phyloP scores from a whole-genome alignment of 768 basidiomycete genomes.

The Suillus decipiens region DNA sequence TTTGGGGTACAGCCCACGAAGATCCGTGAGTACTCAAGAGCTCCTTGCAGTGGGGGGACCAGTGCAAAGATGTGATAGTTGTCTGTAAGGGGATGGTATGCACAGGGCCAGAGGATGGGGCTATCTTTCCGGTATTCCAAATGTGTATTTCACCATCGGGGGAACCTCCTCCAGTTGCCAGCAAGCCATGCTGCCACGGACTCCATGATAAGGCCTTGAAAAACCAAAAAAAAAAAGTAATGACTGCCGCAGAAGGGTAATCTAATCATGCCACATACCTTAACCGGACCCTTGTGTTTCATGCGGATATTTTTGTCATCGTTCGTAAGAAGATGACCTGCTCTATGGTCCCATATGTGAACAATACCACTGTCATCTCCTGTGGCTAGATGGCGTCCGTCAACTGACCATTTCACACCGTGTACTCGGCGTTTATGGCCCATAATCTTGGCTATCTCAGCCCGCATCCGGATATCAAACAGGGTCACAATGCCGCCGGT shows the following conservation, averaged over 20 bases:
- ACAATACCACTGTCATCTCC: constrained; percentile 43
- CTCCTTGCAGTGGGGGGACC: constrained; percentile 82
- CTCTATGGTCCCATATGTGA: constrained; percentile 46
- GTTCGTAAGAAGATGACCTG: constrained; percentile 32
- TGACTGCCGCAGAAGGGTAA: neutral
- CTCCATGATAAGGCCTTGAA: constrained; percentile 71
- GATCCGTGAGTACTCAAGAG: constrained; percentile 77
- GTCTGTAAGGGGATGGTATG: constrained; percentile 46
- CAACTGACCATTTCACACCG: constrained; percentile 42
- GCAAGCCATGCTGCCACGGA: constrained; percentile 67
- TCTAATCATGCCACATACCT: constrained; percentile 29
- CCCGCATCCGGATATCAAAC: constrained; percentile 37
- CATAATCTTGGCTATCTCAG: constrained; percentile 28
- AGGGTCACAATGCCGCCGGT: constrained; percentile 40
- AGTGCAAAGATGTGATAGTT: constrained; percentile 62
- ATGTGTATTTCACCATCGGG: constrained; percentile 60
- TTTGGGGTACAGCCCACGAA: constrained; percentile 28
- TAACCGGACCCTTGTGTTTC: constrained; percentile 46
- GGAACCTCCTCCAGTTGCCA: constrained; percentile 68
- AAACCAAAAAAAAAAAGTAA: neutral
- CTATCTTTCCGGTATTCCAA: constrained; percentile 45
- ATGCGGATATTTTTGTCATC: constrained; percentile 39
- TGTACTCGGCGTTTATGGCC: constrained; percentile 38
- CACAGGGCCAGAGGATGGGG: constrained; percentile 48
- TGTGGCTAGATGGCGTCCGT: constrained; percentile 42